Percentiles rank a stretch among this genome's conserved stretches.
These are phyloP conservation scores for Lonicera japonica DNA, from an alignment of 129 eudicot genomes.

Conservation along the genomic window DNA sequence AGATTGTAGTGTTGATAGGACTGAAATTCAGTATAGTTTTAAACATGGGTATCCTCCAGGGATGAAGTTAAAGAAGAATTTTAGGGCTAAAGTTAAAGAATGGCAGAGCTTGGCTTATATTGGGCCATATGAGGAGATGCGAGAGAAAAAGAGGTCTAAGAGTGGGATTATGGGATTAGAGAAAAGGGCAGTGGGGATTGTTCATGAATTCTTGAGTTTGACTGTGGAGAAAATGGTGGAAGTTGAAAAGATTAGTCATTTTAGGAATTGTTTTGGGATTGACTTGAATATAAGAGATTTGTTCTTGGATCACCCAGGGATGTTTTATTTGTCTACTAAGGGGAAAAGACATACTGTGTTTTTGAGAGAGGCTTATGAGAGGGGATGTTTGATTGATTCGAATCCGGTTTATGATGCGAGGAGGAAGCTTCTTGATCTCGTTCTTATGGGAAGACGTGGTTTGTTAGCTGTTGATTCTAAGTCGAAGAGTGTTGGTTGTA, in stretches of 20 bases:
- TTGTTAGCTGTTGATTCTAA: slow-evolving; percentile 27
- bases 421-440: slow-evolving; percentile 81
- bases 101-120: slow-evolving; percentile 72
- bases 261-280: slow-evolving; percentile 87
- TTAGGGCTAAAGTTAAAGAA: slow-evolving; percentile 68
- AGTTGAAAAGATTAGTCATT: slow-evolving; percentile 95
- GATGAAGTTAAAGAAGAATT: slow-evolving; percentile 64
- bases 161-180: slow-evolving; percentile 48
- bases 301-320: slow-evolving; percentile 95
- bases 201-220: slow-evolving; percentile 90
- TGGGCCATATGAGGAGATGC: slow-evolving; percentile 78
- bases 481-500: slow-evolving; percentile 20
- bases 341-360: slow-evolving; percentile 86
- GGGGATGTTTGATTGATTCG: slow-evolving; percentile 71
- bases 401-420: slow-evolving; percentile 67
- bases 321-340: slow-evolving; percentile 84
- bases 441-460: slow-evolving; percentile 65
- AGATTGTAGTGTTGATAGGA: slow-evolving; percentile 53
- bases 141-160: slow-evolving; percentile 37
- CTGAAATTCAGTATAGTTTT: slow-evolving; percentile 56
- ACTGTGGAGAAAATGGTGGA: slow-evolving; percentile 95
- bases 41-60: slow-evolving; percentile 81
- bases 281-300: slow-evolving; percentile 82
- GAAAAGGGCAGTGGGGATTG: slow-evolving; percentile 85
- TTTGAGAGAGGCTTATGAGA: slow-evolving; percentile 81